Conservation (phyloP, 805 yeast genomes). For the Ogataea allantospora region DNA sequence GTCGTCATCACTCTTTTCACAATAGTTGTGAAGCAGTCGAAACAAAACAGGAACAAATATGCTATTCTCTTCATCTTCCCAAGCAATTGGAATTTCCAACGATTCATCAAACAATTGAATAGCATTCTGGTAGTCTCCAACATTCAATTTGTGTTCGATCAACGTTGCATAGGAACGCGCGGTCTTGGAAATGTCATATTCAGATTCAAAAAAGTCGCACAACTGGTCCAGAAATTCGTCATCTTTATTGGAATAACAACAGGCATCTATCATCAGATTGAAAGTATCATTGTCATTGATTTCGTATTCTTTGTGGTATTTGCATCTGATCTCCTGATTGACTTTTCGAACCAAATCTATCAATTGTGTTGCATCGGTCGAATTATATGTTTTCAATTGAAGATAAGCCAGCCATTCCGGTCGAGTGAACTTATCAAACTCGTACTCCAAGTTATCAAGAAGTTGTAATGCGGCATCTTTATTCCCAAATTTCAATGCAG, state of each 20-base stretch:
- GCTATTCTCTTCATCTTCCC: conserved; percentile 39
- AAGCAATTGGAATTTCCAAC: conserved; percentile 39
- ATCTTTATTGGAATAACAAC: conserved; percentile 31
- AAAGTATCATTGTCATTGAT: conserved; percentile 26
- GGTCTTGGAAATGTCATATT: conserved; percentile 34
- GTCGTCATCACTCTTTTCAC: conserved; percentile 19
- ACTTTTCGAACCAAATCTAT: conserved; percentile 29
- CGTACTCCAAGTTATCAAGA: conserved; percentile 13
- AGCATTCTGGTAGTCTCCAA: conserved; percentile 36
- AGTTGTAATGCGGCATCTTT: conserved; percentile 19
- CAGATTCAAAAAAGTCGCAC: conserved; percentile 30
- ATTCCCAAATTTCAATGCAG: conserved; percentile 25
- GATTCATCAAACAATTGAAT: conserved; percentile 36
- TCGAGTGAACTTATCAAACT: conserved; percentile 16
- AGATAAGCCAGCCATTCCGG: conserved; percentile 29
- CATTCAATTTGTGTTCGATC: conserved; percentile 33
- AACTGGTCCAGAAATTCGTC: conserved; percentile 26
- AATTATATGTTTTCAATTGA: conserved; percentile 22
- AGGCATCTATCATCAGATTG: conserved; percentile 26
- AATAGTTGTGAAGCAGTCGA: conserved; percentile 23
- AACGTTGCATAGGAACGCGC: conserved; percentile 37
- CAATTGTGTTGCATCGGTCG: conserved; percentile 11
- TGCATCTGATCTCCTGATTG: conserved; percentile 14
- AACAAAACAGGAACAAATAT: conserved; percentile 29
- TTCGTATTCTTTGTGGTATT: conserved; percentile 16